Evolutionary conservation across 768 basidiomycete genomes (phyloP).

Genomic region (Kwoniella sp.): DNA sequence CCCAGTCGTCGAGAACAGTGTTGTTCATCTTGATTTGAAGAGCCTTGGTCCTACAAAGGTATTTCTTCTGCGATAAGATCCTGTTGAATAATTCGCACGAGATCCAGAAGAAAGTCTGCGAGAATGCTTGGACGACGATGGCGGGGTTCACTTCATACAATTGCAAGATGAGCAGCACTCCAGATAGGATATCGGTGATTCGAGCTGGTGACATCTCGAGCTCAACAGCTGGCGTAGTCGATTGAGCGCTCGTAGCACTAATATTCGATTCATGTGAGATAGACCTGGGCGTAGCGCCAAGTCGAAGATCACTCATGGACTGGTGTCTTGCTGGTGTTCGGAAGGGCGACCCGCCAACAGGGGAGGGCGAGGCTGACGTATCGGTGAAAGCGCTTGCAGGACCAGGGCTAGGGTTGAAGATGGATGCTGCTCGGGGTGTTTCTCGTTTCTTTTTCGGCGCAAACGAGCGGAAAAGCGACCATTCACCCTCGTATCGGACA

Average conservation of each 20-base stretch:
- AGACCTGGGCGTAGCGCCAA: constrained; percentile 12
- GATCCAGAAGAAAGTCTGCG: constrained; percentile 98
- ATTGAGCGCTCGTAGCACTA: constrained; percentile 6
- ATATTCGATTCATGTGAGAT: constrained; percentile 22
- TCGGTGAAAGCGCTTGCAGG: not conserved
- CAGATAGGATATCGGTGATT: constrained; percentile 77
- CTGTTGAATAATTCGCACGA: constrained; percentile 67
- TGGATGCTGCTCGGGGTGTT: constrained; percentile 33
- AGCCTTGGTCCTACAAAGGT: constrained; percentile 84
- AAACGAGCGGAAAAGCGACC: constrained; percentile 62
- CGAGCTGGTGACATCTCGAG: constrained; percentile 44
- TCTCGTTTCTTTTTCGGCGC: constrained; percentile 52
- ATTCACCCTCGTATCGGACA: constrained; percentile 93
- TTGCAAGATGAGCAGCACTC: constrained; percentile 77
- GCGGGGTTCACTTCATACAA: constrained; percentile 86
- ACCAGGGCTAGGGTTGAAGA: constrained; percentile 18
- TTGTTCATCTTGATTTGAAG: constrained; percentile 88
- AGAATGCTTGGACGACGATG: constrained; percentile 86
- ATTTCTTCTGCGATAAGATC: constrained; percentile 72
- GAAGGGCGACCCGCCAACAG: constrained; percentile 30
- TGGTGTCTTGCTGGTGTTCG: constrained; percentile 30
- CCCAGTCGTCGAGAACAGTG: constrained; percentile 85
- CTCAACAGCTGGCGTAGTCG: not conserved
- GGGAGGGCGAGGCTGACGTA: constrained; percentile 20
- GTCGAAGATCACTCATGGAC: constrained; percentile 31